Evolutionary conservation across 805 yeast genomes (phyloP).

Genomic region (Myxozyma geophila): DNA sequence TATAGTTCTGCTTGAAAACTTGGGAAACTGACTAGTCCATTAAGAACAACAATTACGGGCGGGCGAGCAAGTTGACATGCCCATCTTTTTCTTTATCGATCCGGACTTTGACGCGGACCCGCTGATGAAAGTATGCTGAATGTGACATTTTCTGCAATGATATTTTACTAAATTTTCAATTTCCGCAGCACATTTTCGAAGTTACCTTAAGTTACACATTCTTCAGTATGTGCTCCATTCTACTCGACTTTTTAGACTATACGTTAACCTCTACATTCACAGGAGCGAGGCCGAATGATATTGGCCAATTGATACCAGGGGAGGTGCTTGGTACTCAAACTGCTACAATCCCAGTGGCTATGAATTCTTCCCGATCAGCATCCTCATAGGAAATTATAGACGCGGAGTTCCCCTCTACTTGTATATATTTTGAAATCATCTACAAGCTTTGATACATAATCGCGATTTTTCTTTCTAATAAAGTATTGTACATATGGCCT

Average conservation of each 20-base stretch:
- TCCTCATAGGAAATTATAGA: neutral
- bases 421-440: constrained; percentile 3
- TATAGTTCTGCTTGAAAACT: neutral
- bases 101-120: constrained; percentile 96
- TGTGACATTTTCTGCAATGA: too few relatives aligned
- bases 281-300: constrained; percentile 17
- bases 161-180: constrained; percentile 48
- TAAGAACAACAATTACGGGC: constrained; percentile 87
- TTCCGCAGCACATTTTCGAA: constrained; percentile 71
- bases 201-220: constrained; percentile 90
- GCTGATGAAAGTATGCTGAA: constrained; percentile 64
- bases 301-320: constrained; percentile 7
- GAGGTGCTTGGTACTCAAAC: neutral
- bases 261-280: neutral
- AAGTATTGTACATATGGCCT: neutral
- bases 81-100: constrained; percentile 93
- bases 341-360: neutral
- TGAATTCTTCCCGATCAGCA: neutral
- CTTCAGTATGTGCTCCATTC: constrained; percentile 52
- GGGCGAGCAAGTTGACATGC: constrained; percentile 99
- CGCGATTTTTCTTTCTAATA: neutral
- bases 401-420: neutral
- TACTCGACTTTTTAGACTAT: neutral
- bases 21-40: neutral
- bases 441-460: neutral